These are phyloP conservation scores for Gossypium davidsonii DNA, from an alignment of 441 rosid species.

Conservation along the genomic window DNA sequence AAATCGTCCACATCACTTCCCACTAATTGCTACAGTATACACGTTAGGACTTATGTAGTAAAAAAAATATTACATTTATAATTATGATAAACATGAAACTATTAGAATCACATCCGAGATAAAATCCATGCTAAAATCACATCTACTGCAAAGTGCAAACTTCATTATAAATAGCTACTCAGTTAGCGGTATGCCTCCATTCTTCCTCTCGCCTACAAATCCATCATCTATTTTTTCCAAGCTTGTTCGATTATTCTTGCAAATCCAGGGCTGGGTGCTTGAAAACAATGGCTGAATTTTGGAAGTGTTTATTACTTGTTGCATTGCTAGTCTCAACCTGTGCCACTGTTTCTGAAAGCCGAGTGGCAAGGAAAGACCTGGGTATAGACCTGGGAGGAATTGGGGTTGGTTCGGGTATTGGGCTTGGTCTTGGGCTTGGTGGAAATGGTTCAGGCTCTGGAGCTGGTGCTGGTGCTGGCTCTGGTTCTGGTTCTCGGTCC, in stretches of 20 bases:
- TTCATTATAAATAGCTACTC: constrained; percentile 19
- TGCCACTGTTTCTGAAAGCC: constrained; percentile 33
- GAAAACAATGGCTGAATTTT: constrained; percentile 26
- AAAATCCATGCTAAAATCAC: too few relatives aligned
- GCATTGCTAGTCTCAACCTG: constrained; percentile 34
- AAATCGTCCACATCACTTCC: not conserved
- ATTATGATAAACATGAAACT: not conserved
- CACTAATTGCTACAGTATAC: not conserved
- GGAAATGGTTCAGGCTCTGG: constrained; percentile 44
- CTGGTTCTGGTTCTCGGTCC: constrained; percentile 20
- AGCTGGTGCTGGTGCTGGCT: constrained; percentile 28
- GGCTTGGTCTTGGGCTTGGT: constrained; percentile 49
- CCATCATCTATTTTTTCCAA: not conserved
- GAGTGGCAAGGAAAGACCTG: constrained; percentile 52
- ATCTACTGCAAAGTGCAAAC: not conserved
- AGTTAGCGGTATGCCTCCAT: not conserved
- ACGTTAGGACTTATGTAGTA: not conserved
- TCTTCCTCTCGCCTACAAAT: not conserved
- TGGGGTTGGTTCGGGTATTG: constrained; percentile 47
- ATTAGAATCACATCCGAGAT: not conserved
- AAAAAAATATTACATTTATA: not conserved
- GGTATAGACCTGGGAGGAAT: constrained; percentile 55
- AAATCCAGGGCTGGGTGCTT: not conserved
- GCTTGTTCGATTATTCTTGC: constrained; percentile 2
- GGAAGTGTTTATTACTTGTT: constrained; percentile 30